Evolutionary conservation across 1,284 basidiomycete genomes (phyloP).

Genomic region (Pseudozyma tsukubaensis): DNA sequence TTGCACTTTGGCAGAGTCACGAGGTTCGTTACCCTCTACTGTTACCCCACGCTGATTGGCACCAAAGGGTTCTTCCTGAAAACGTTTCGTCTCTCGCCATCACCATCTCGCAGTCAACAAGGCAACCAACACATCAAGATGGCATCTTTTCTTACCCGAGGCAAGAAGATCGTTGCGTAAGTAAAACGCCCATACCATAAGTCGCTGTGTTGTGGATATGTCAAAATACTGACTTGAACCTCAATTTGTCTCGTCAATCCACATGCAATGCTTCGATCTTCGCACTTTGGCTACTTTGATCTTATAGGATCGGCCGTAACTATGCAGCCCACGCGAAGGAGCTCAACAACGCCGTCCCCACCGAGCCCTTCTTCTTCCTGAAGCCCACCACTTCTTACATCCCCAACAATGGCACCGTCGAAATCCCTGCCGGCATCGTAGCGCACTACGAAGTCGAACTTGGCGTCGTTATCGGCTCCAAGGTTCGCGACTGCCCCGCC

Average conservation of each 20-base stretch:
- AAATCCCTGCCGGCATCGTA: conserved; percentile 85
- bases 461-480: conserved; percentile 87
- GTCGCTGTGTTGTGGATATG: too few relatives aligned
- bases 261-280: neutral
- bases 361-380: conserved; percentile 97
- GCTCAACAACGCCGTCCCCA: conserved; percentile 87
- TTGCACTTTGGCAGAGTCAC: conserved; percentile 20
- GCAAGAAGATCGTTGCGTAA: conserved; percentile 56
- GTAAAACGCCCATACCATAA: too few relatives aligned
- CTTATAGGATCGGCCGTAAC: conserved; percentile 69
- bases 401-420: conserved; percentile 78
- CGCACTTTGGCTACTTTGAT: neutral
- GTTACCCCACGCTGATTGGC: conserved; percentile 10
- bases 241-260: neutral
- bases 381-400: conserved; percentile 94
- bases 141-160: conserved; percentile 43
- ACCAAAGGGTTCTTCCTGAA: neutral
- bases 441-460: conserved; percentile 98
- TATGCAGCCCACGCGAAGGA: conserved; percentile 86
- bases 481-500: conserved; percentile 82
- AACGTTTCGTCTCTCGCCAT: neutral
- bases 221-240: neutral
- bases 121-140: conserved; percentile 10
- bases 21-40: neutral
- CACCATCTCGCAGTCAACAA: neutral